Percentiles rank a stretch among this genome's conserved stretches.
phyloP scores from a whole-genome alignment of 1,284 basidiomycete genomes.

The Moniliophthora roreri region DNA sequence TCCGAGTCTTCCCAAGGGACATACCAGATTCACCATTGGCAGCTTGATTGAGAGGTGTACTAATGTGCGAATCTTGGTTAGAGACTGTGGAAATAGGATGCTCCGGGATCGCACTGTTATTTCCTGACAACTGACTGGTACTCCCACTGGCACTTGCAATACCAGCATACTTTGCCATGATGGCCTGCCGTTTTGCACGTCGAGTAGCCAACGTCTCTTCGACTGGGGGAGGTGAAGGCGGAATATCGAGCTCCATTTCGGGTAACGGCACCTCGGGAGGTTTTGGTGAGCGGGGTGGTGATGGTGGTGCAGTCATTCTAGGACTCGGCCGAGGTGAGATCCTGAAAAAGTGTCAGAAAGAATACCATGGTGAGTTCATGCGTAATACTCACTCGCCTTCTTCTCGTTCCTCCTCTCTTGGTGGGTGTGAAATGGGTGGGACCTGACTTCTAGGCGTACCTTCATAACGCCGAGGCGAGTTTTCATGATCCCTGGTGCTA shows the following conservation, averaged over 20 bases:
- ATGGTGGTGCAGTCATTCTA: conserved; percentile 20
- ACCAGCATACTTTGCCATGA: conserved; percentile 79
- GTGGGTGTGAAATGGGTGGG: background rate
- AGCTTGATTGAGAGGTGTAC: conserved; percentile 30
- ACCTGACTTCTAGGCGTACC: conserved; percentile 3
- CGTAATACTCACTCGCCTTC: conserved; percentile 75
- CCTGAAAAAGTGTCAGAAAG: conserved; percentile 33
- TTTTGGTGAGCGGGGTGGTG: conserved; percentile 21
- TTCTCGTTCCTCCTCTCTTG: conserved; percentile 58
- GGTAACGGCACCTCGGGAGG: conserved; percentile 28
- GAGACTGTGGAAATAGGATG: conserved; percentile 59
- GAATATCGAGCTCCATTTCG: conserved; percentile 61
- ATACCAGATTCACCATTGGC: conserved; percentile 33
- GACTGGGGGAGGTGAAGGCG: conserved; percentile 57
- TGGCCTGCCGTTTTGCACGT: conserved; percentile 80
- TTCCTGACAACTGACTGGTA: conserved; percentile 40
- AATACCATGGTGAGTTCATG: conserved; percentile 17
- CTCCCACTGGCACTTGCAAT: conserved; percentile 51
- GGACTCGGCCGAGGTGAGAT: conserved; percentile 53
- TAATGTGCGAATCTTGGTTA: conserved; percentile 58
- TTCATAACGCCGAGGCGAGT: background rate
- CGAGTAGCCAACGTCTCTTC: conserved; percentile 78
- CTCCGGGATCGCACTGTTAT: conserved; percentile 65
- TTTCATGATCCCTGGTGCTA: no score
- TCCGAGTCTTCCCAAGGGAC: background rate